Percentiles rank a stretch among this genome's conserved stretches.
Conservation (phyloP, 192 early-diverging fungal species). For the Powellomyces hirtus region DNA sequence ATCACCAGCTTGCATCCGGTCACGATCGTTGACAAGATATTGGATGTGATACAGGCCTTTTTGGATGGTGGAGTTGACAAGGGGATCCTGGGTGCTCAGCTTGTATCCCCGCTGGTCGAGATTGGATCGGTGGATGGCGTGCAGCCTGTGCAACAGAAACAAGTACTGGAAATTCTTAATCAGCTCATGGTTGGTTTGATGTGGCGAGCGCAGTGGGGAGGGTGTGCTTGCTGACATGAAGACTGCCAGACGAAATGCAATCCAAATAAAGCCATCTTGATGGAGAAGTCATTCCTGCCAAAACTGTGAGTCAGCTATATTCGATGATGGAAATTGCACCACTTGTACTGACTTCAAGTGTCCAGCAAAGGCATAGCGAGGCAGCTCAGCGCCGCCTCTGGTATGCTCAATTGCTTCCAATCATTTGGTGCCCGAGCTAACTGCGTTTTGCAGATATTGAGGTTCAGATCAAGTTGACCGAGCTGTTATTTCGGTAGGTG, state of each 20-base stretch:
- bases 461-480: background rate
- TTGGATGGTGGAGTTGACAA: background rate
- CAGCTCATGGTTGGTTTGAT: background rate
- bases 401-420: no score
- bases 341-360: no score
- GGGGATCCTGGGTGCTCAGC: background rate
- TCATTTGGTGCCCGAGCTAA: no score
- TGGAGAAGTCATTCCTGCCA: background rate
- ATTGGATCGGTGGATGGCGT: background rate
- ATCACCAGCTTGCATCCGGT: background rate
- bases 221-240: no score
- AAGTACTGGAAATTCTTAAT: background rate
- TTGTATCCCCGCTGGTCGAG: background rate
- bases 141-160: background rate
- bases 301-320: background rate
- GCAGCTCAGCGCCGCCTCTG: no score
- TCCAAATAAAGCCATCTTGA: background rate
- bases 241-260: background rate
- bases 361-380: no score
- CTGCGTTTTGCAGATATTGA: background rate
- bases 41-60: background rate
- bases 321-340: no score
- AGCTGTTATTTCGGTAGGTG: constrained; percentile 5
- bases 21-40: background rate
- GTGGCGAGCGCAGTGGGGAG: no score